Evolutionary conservation across 1,139 yeast genomes (phyloP), one percentile per base, ranked within the genome.

Genomic region (Diutina neorugosa): DNA sequence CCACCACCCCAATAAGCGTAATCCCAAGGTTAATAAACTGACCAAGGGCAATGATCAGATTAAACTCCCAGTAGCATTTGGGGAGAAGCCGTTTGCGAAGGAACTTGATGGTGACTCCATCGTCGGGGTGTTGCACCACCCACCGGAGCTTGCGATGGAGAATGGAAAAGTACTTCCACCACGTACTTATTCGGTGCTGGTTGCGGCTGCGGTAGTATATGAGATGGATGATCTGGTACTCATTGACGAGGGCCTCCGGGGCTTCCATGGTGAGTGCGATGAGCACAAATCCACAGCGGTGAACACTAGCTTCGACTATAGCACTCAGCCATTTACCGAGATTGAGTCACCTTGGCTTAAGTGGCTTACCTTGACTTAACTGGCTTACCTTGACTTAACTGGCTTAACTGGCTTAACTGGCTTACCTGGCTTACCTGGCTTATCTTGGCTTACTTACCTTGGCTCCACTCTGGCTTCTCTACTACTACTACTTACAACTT

Each of bases 1-100:
- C 76, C 47, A 81, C 59, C 21, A 70, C 55, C 0, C 87, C 96
- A 4, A 88, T 61, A 52, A 89, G 65, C 0, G 86, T 80, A 57
- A 90, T 74, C 1, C 96, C 96, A 14, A 89, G 66, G 2, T 84
- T 76, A 6, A 88, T 74, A 62, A 84, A 90, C 62, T 90, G 96
- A 0, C 93, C 96, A 55, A 86, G 73, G 0, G 86, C 82, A 7
- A 89, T 71, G 0, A 90, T 74, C 0, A 84, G 77, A 63, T 85
- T 82, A 60, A 86, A 86, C 27, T 80, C 79, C 55, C 77, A 75
- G 63, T 78, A 84, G 16, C 85, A 80, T 43, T 68, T 65, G 2
- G 75, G 78, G 4, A 81, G 64, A 0, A 81, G 59, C 51, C 69
- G 69, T 31, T 66, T 66, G 11, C 57, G 58, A 8, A 69, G 61